Conservation (phyloP, 495 filamentous ascomycete species). For the Penicillium cosmopolitanum region DNA sequence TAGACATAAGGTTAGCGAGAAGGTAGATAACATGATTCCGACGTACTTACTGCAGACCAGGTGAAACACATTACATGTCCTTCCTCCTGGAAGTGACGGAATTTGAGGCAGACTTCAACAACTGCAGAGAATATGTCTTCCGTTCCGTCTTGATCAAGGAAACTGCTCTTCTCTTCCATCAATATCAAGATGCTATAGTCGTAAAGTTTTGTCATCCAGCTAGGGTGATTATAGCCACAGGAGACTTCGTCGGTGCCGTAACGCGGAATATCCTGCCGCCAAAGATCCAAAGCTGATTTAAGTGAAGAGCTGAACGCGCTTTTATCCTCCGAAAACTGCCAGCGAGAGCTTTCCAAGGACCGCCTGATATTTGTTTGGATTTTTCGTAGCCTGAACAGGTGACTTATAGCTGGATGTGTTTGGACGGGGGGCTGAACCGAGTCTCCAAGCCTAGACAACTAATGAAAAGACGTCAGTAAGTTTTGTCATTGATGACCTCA, state of each 20-base stretch:
- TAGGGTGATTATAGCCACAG: slow-evolving; percentile 33
- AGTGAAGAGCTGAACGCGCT: slow-evolving; percentile 22
- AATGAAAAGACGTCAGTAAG: slow-evolving; percentile 14
- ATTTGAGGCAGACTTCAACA: slow-evolving; percentile 35
- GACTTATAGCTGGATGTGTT: slow-evolving; percentile 30
- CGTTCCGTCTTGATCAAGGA: slow-evolving; percentile 31
- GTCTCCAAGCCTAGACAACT: slow-evolving; percentile 35
- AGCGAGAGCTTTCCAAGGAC: slow-evolving; percentile 22
- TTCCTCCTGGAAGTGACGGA: slow-evolving; percentile 34
- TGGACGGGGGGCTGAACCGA: slow-evolving; percentile 27
- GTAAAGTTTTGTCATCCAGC: slow-evolving; percentile 40
- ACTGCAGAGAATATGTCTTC: slow-evolving; percentile 34
- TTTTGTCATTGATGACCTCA: too few relatives aligned
- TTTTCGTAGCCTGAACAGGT: slow-evolving; percentile 37
- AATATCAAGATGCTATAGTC: slow-evolving; percentile 39
- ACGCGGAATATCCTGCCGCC: slow-evolving; percentile 38
- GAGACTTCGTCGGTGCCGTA: slow-evolving; percentile 29
- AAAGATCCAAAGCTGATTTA: slow-evolving; percentile 33
- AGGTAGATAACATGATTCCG: not conserved
- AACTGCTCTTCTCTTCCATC: slow-evolving; percentile 33
- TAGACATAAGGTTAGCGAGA: slow-evolving; percentile 15
- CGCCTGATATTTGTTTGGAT: slow-evolving; percentile 38
- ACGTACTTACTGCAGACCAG: slow-evolving; percentile 37
- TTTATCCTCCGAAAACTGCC: slow-evolving; percentile 19
- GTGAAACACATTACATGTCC: slow-evolving; percentile 42